These are phyloP conservation scores for Scheffersomyces quercinus DNA, from an alignment of 1,139 yeast genomes.

Conservation along the genomic window DNA sequence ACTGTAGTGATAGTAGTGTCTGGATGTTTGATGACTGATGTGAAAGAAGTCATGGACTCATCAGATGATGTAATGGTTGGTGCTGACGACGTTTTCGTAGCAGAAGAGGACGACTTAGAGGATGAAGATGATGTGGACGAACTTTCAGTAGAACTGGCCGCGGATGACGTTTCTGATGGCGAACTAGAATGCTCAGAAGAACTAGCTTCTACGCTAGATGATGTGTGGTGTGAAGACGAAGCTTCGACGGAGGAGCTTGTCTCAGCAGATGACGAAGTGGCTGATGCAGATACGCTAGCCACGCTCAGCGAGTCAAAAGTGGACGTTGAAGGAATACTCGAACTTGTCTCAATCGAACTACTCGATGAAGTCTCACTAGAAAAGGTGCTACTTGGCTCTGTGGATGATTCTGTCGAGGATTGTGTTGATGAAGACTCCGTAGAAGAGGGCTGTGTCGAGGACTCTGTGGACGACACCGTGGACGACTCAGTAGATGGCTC, in stretches of 20 bases:
- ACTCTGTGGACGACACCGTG: not conserved
- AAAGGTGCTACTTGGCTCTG: too few relatives aligned
- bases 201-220: not conserved
- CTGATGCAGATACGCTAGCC: too few relatives aligned
- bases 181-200: not conserved
- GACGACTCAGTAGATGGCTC: constrained; percentile 1
- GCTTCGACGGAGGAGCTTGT: not conserved
- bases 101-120: constrained; percentile 1
- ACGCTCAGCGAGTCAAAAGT: too few relatives aligned
- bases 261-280: not conserved
- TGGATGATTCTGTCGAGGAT: not conserved
- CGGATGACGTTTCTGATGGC: not conserved
- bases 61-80: constrained; percentile 1
- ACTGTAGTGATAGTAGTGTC: constrained; percentile 47
- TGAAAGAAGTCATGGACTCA: constrained; percentile 15
- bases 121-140: constrained; percentile 2
- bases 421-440: not conserved
- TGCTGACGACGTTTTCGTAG: constrained; percentile 1
- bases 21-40: constrained; percentile 24
- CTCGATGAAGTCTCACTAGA: too few relatives aligned
- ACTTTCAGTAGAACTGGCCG: not conserved
- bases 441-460: not conserved
- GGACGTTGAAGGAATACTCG: too few relatives aligned
- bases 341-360: too few relatives aligned
- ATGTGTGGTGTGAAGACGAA: not conserved